phyloP scores from a whole-genome alignment of 805 yeast genomes.

The Barnettozyma vustinii region DNA sequence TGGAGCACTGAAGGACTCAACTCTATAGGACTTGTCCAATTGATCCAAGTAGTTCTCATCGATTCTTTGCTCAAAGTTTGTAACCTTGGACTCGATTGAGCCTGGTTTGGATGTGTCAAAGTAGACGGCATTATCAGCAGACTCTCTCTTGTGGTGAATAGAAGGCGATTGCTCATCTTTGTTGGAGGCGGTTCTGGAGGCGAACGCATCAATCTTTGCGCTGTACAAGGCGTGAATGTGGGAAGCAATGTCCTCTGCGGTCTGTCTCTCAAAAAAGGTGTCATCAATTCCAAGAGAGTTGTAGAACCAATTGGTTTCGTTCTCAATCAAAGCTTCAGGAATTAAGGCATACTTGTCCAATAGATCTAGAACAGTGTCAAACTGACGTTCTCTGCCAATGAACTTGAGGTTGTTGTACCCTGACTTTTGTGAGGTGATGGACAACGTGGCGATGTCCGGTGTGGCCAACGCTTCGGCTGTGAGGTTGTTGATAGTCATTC shows the following conservation, averaged over 20 bases:
- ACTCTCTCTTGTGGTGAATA: constrained; percentile 75
- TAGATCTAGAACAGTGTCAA: constrained; percentile 73
- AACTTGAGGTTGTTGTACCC: constrained; percentile 78
- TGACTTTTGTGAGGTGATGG: constrained; percentile 36
- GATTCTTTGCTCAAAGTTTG: constrained; percentile 65
- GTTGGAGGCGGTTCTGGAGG: constrained; percentile 33
- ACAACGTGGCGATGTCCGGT: constrained; percentile 36
- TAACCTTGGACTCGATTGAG: constrained; percentile 34
- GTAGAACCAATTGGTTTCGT: constrained; percentile 88
- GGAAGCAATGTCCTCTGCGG: constrained; percentile 71
- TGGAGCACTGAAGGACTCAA: constrained; percentile 75
- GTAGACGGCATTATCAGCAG: constrained; percentile 83
- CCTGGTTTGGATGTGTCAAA: constrained; percentile 69
- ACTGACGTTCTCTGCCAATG: constrained; percentile 75
- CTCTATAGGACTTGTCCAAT: constrained; percentile 47
- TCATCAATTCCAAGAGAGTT: constrained; percentile 85
- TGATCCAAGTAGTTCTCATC: constrained; percentile 78
- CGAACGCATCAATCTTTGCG: constrained; percentile 86
- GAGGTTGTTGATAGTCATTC: constrained; percentile 5
- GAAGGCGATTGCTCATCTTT: constrained; percentile 35
- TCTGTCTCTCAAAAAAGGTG: constrained; percentile 82
- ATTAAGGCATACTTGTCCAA: constrained; percentile 82
- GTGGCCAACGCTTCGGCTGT: constrained; percentile 3
- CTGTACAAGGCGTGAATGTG: constrained; percentile 88
- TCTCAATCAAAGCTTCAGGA: constrained; percentile 80